These are phyloP conservation scores for Mortierella sp. DNA, from an alignment of 371 early-diverging fungal species.

Conservation along the genomic window DNA sequence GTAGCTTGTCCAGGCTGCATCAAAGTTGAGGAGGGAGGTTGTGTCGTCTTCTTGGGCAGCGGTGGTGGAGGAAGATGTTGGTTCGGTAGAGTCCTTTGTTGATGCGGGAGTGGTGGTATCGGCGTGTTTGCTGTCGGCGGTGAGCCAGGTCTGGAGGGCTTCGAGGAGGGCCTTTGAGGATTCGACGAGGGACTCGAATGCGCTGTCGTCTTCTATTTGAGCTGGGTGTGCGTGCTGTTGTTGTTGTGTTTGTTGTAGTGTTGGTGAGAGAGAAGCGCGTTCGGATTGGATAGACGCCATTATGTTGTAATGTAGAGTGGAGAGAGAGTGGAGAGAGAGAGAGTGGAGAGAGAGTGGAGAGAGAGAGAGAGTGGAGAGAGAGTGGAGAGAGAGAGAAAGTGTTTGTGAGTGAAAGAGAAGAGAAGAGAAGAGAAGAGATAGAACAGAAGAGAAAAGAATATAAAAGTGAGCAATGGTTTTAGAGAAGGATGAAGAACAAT, in stretches of 20 bases:
- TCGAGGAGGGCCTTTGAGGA: constrained; percentile 44
- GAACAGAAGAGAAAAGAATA: neutral
- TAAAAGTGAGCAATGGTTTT: neutral
- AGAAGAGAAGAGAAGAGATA: neutral
- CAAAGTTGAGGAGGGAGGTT: constrained; percentile 30
- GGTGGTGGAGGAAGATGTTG: neutral
- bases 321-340: constrained; percentile 6
- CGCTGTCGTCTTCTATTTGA: constrained; percentile 14
- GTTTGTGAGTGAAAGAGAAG: too few relatives aligned
- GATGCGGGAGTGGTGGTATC: neutral
- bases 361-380: neutral
- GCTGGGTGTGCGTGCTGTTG: constrained; percentile 9
- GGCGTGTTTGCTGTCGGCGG: neutral
- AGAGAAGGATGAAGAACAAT: constrained; percentile 11
- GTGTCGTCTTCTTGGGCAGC: neutral
- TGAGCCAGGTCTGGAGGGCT: constrained; percentile 43
- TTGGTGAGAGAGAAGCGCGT: neutral
- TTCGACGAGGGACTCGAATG: constrained; percentile 39
- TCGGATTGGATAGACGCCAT: neutral
- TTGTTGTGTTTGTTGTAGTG: neutral
- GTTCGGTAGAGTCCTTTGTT: neutral
- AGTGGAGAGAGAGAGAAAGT: neutral
- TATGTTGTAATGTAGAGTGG: constrained; percentile 10
- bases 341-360: constrained; percentile 2
- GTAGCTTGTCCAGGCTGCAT: constrained; percentile 48